These are phyloP conservation scores for Desmodesmus armatus DNA, from an alignment of 139 green algal genomes.

Conservation along the genomic window DNA sequence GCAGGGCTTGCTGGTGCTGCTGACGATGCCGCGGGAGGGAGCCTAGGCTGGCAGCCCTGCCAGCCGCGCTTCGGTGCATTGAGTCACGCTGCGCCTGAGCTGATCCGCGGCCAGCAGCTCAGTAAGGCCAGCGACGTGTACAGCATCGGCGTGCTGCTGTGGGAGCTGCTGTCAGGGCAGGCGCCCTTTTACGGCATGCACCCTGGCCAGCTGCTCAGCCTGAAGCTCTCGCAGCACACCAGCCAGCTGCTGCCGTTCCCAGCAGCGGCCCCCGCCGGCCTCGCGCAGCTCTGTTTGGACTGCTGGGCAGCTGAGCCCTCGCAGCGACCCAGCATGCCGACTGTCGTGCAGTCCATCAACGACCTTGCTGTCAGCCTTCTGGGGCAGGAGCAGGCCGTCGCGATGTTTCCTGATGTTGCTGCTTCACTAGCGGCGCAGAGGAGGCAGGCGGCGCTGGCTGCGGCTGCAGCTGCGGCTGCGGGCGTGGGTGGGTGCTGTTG, in stretches of 20 bases:
- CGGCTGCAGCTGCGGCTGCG: not conserved
- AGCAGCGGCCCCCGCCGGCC: not conserved
- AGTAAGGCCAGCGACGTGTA: slow-evolving; percentile 47
- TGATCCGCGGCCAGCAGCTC: slow-evolving; percentile 32
- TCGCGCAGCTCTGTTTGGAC: not conserved
- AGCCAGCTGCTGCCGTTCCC: slow-evolving; percentile 35
- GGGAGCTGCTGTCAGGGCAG: slow-evolving; percentile 49
- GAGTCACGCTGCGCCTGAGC: slow-evolving; percentile 48
- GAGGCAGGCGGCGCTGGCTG: not conserved
- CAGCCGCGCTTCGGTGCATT: slow-evolving; percentile 33
- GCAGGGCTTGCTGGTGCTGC: not conserved
- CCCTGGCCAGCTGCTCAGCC: slow-evolving; percentile 37
- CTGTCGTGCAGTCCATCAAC: slow-evolving; percentile 20
- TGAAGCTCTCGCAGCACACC: slow-evolving; percentile 27
- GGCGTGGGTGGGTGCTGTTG: too few species aligned
- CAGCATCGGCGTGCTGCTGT: slow-evolving; percentile 53
- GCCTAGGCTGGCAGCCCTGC: not conserved
- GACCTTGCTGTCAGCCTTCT: slow-evolving; percentile 3
- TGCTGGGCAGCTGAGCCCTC: slow-evolving; percentile 28
- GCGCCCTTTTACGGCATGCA: slow-evolving; percentile 30
- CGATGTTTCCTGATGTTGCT: slow-evolving; percentile 34
- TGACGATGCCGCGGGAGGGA: not conserved
- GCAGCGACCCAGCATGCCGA: not conserved
- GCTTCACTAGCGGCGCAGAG: not conserved
- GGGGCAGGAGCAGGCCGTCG: slow-evolving; percentile 19